Conservation (phyloP, 805 yeast species). For the Cyberlindnera mississippiensis region DNA sequence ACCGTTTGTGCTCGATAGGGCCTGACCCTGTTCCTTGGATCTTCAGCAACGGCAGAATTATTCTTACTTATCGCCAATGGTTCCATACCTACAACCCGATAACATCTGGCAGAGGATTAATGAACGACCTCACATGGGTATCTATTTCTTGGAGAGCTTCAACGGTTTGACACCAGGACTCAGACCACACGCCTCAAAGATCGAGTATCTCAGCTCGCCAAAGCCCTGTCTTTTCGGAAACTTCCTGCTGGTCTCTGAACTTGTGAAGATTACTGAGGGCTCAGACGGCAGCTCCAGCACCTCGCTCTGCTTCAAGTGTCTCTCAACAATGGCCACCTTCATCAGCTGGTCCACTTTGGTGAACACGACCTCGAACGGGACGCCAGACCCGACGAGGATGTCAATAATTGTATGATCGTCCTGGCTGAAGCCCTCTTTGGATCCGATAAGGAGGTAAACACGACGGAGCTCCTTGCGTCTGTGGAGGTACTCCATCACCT, state of each 20-base stretch:
- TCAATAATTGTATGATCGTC: slow-evolving; percentile 54
- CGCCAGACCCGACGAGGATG: slow-evolving; percentile 48
- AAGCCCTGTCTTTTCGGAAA: slow-evolving; percentile 46
- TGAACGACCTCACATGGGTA: not conserved
- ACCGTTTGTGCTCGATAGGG: too few relatives aligned
- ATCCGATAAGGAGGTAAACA: slow-evolving; percentile 60
- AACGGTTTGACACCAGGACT: slow-evolving; percentile 24
- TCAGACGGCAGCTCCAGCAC: slow-evolving; percentile 39
- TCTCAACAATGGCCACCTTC: slow-evolving; percentile 35
- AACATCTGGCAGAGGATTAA: not conserved
- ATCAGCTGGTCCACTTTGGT: slow-evolving; percentile 68
- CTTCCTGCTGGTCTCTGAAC: slow-evolving; percentile 38
- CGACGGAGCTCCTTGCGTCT: slow-evolving; percentile 50
- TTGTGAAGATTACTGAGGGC: slow-evolving; percentile 46
- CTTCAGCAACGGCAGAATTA: too few relatives aligned
- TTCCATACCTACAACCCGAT: too few relatives aligned
- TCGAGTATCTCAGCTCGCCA: slow-evolving; percentile 45
- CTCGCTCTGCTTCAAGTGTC: slow-evolving; percentile 34
- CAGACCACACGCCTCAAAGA: slow-evolving; percentile 52
- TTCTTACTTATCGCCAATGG: too few relatives aligned
- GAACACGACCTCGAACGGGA: slow-evolving; percentile 69
- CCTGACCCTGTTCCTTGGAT: too few relatives aligned
- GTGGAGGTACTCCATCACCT: slow-evolving; percentile 58
- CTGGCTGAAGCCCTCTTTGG: slow-evolving; percentile 52
- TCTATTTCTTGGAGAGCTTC: slow-evolving; percentile 6